These are phyloP conservation scores for Fusarium multiceps DNA, from an alignment of 2,329 filamentous ascomycete genomes.

Conservation along the genomic window DNA sequence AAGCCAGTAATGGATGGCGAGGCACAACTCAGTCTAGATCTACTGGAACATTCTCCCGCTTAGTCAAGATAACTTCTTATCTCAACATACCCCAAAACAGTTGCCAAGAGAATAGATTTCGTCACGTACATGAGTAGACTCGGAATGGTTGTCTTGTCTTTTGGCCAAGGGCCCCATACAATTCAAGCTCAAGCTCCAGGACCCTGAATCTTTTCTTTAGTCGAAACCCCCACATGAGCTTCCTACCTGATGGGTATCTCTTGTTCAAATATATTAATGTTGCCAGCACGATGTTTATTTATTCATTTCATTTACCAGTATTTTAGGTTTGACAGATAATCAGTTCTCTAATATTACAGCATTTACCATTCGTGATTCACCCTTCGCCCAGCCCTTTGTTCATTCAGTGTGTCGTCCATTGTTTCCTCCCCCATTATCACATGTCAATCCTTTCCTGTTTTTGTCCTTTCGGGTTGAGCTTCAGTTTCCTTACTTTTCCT, in stretches of 20 bases:
- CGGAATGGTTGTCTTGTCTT: not conserved
- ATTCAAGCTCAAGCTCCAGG: conserved; percentile 22
- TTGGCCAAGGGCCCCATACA: not conserved
- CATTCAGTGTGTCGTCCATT: not conserved
- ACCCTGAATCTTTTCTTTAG: conserved; percentile 25
- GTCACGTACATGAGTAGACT: conserved; percentile 26
- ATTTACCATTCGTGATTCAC: not conserved
- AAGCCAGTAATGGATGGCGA: conserved; percentile 16
- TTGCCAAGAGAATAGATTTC: conserved; percentile 22
- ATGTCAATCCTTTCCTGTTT: conserved; percentile 9
- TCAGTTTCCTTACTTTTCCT: not conserved
- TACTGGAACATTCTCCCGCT: conserved; percentile 7
- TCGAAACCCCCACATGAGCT: conserved; percentile 32
- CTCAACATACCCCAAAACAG: not conserved
- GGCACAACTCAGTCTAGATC: not conserved
- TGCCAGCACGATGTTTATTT: not conserved
- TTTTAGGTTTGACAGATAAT: not conserved
- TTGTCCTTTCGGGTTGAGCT: not conserved
- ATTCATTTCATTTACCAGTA: too few species aligned
- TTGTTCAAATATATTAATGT: not conserved
- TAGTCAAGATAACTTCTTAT: not conserved
- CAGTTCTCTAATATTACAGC: not conserved
- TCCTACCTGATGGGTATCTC: not conserved
- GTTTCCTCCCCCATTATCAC: conserved; percentile 7
- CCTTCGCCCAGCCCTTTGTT: not conserved